Evolutionary conservation across 768 basidiomycete genomes (phyloP).

Genomic region (Lactarius sp.): DNA sequence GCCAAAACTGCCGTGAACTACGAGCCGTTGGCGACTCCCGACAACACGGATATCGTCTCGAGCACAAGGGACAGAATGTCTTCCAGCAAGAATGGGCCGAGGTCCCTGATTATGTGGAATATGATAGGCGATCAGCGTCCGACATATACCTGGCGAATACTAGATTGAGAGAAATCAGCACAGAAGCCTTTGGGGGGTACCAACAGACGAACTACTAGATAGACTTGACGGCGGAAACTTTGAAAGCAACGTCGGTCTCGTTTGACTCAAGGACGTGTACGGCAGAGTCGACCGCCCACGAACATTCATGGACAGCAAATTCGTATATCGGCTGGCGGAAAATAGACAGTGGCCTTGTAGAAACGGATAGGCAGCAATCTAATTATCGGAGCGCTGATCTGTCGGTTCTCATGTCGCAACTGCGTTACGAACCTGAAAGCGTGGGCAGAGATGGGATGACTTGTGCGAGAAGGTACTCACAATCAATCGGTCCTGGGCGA

Average conservation of each 20-base stretch:
- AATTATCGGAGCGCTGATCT: neutral
- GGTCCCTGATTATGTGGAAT: slow-evolving; percentile 67
- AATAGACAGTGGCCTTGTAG: slow-evolving; percentile 93
- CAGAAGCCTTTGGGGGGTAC: neutral
- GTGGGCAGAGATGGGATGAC: slow-evolving; percentile 74
- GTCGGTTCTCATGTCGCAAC: neutral
- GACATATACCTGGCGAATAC: slow-evolving; percentile 65
- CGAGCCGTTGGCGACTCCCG: slow-evolving; percentile 64
- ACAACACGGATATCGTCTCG: slow-evolving; percentile 75
- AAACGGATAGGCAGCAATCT: slow-evolving; percentile 71
- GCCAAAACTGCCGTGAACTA: slow-evolving; percentile 72
- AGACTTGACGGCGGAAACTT: slow-evolving; percentile 91
- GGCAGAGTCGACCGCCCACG: slow-evolving; percentile 80
- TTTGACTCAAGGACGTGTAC: slow-evolving; percentile 75
- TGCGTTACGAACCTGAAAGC: slow-evolving; percentile 54
- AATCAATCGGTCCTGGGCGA: slow-evolving; percentile 63
- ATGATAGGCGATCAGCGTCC: slow-evolving; percentile 56
- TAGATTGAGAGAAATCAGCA: slow-evolving; percentile 31
- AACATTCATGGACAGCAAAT: slow-evolving; percentile 63
- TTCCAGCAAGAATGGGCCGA: slow-evolving; percentile 82
- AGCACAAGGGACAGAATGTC: slow-evolving; percentile 86
- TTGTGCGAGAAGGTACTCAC: slow-evolving; percentile 67
- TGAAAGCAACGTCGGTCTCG: slow-evolving; percentile 77
- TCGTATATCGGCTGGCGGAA: slow-evolving; percentile 85
- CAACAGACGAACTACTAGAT: slow-evolving; percentile 72